A percentile compares a stretch with the other conserved stretches of the same genome.
Conservation (phyloP, 148 eudicot genomes). For the Cornus florida region DNA sequence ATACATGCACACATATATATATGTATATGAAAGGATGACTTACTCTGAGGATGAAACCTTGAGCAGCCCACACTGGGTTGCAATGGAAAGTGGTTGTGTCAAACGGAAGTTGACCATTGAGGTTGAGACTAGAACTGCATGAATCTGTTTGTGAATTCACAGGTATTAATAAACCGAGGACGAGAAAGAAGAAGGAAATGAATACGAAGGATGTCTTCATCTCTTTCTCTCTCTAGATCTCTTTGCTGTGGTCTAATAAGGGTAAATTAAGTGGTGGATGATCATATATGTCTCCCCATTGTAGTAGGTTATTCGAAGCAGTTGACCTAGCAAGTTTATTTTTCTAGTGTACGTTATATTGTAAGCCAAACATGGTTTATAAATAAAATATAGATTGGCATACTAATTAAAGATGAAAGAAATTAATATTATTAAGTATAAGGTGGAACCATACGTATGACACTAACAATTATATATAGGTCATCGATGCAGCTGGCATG, state of each 20-base stretch:
- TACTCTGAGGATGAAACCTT: constrained; percentile 69
- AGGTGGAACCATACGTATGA: background rate
- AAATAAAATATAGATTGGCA: background rate
- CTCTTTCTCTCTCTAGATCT: constrained; percentile 21
- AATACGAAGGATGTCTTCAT: constrained; percentile 28
- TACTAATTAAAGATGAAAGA: background rate
- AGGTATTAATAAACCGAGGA: constrained; percentile 1
- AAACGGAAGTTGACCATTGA: constrained; percentile 34
- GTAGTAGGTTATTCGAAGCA: constrained; percentile 2
- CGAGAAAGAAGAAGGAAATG: constrained; percentile 33
- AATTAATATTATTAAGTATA: too few species aligned
- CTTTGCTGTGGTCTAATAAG: background rate
- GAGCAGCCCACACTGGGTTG: constrained; percentile 47
- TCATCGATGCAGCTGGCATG: background rate
- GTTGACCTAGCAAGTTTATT: background rate
- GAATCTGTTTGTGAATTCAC: constrained; percentile 65
- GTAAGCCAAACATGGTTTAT: background rate
- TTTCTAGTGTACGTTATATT: background rate
- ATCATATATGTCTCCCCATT: constrained; percentile 7
- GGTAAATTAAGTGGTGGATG: constrained; percentile 19
- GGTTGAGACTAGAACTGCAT: constrained; percentile 36
- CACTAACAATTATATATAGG: background rate
- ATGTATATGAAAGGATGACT: constrained; percentile 11
- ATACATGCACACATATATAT: background rate
- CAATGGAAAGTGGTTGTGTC: constrained; percentile 57